Conservation (phyloP, 345 rosid genomes). For the Populus ilicifolia region DNA sequence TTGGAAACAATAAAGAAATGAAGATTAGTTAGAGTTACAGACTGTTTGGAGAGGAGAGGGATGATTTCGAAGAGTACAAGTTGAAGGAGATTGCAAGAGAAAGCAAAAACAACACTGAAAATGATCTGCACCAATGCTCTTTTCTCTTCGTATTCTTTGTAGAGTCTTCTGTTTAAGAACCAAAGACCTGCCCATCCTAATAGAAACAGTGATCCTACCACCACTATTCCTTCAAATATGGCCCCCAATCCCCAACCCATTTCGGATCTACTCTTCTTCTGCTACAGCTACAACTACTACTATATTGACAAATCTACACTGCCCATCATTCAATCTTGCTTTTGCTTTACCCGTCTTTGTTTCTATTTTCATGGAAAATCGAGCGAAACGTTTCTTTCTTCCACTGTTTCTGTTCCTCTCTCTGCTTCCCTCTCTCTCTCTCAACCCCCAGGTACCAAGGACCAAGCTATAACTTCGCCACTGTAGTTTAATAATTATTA, state of each 20-base stretch:
- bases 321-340: no score
- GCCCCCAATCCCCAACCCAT: slow-evolving; percentile 66
- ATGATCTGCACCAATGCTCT: slow-evolving; percentile 85
- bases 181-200: slow-evolving; percentile 88
- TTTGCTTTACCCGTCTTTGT: no score
- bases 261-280: not conserved
- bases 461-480: no score
- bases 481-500: no score
- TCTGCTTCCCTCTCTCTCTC: no score
- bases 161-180: slow-evolving; percentile 78
- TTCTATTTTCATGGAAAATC: no score
- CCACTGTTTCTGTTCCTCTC: no score
- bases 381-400: no score
- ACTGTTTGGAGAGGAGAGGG: slow-evolving; percentile 87
- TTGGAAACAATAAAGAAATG: not conserved
- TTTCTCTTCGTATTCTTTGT: slow-evolving; percentile 97
- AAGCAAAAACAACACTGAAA: slow-evolving; percentile 89
- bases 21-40: not conserved
- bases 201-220: slow-evolving; percentile 53
- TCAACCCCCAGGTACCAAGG: no score
- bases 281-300: not conserved
- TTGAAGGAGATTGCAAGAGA: slow-evolving; percentile 92
- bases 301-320: no score
- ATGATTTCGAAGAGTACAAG: slow-evolving; percentile 96
- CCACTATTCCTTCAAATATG: slow-evolving; percentile 65